Percentiles rank a stretch among this genome's conserved stretches.
These are phyloP conservation scores for Aspergillus novofumigatus DNA, from an alignment of 2,329 filamentous ascomycete species.

Conservation along the genomic window DNA sequence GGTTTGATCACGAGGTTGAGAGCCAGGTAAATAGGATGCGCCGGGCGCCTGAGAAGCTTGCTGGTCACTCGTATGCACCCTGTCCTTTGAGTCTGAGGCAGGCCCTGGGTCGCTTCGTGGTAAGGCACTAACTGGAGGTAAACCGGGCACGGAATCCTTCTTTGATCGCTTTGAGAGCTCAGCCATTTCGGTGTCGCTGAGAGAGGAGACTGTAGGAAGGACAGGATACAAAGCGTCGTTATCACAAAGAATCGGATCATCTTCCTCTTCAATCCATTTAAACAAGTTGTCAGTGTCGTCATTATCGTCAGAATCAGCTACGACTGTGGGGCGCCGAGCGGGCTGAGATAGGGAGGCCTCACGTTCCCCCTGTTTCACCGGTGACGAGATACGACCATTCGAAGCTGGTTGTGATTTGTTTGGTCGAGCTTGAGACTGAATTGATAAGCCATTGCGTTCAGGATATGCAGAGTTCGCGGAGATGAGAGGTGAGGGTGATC, in stretches of 20 bases:
- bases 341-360: constrained; percentile 4
- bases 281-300: constrained; percentile 26
- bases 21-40: constrained; percentile 3
- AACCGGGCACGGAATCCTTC: not conserved
- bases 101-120: not conserved
- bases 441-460: not conserved
- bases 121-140: not conserved
- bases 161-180: not conserved
- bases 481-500: constrained; percentile 12
- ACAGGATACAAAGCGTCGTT: constrained; percentile 28
- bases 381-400: constrained; percentile 5
- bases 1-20: constrained; percentile 19
- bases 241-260: constrained; percentile 17
- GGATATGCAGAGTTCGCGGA: not conserved
- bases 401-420: constrained; percentile 5
- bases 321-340: constrained; percentile 18
- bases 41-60: constrained; percentile 1
- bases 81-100: constrained; percentile 13
- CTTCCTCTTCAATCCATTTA: constrained; percentile 19
- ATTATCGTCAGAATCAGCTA: constrained; percentile 34
- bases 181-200: constrained; percentile 4
- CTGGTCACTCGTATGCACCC: not conserved
- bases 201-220: constrained; percentile 20
- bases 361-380: constrained; percentile 5
- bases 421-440: not conserved